Evolutionary conservation across 108 stramenopile genomes (phyloP), one percentile per base, ranked within the genome.

Genomic region (Parmales sp.): DNA sequence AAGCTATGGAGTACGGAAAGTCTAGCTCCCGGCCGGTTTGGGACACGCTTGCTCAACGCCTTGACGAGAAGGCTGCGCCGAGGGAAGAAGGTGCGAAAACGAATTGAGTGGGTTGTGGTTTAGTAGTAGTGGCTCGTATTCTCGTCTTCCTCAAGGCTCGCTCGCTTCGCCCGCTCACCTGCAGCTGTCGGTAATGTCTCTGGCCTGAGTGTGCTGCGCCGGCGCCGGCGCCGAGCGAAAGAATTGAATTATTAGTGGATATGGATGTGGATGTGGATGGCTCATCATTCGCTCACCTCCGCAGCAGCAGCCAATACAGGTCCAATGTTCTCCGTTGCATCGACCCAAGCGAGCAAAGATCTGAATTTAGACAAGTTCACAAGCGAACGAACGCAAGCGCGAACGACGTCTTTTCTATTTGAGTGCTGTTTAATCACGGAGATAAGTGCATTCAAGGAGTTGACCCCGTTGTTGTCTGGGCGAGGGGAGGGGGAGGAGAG

Each of bases 151-250:
- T n/a, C n/a, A n/a, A n/a, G n/a, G n/a, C n/a, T n/a, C n/a, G n/a
- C n/a, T n/a, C n/a, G n/a, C n/a, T n/a, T n/a, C n/a, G n/a, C n/a
- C n/a, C n/a, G n/a, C n/a, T n/a, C n/a, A n/a, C 13, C 31, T 34
- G 31, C 54, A 60, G 54, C 29, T 34, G 31, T 60, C 54, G 4
- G 54, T 60, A 31, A 60, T 60, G 54, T 60, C 54, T 34, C 54
- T 60, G 2, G 54, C 54, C 54, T 60, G 54, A 16, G 54, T 34
- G 54, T 60, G 54, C 26, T 34, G 26, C n/a, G 54, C 26, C 4
- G n/a, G n/a, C n/a, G n/a, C n/a, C n/a, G n/a, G n/a, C n/a, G n/a
- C n/a, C n/a, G n/a, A n/a, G n/a, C n/a, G n/a, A n/a, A n/a, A n/a
- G n/a, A n/a, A n/a, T n/a, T n/a, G n/a, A n/a, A n/a, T n/a, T n/a